Conservation (phyloP, 78 protist species). For the Chrysochromulina tobinii region DNA sequence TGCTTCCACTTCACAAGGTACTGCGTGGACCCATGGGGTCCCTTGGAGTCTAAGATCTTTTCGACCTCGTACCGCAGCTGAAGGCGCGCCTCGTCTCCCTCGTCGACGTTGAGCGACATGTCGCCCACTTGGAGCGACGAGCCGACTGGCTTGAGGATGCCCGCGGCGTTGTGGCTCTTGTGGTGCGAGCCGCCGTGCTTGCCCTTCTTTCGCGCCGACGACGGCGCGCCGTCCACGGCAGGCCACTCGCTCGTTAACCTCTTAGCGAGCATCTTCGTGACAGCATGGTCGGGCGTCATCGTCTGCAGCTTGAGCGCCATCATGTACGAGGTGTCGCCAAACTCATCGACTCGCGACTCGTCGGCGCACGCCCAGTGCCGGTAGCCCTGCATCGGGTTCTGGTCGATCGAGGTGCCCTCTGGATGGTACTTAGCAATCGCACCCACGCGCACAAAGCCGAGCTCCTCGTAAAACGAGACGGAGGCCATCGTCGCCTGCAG, state of each 20-base stretch:
- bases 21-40: not conserved
- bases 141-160: not conserved
- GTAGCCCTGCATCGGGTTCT: not conserved
- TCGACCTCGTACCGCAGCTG: not conserved
- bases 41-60: not conserved
- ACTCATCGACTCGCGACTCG: not conserved
- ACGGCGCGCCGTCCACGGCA: not conserved
- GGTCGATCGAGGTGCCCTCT: too few relatives aligned
- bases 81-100: not conserved
- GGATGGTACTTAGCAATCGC: not conserved
- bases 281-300: not conserved
- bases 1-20: not conserved
- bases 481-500: conserved; percentile 7
- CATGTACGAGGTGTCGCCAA: conserved; percentile 12
- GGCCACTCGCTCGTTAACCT: not conserved
- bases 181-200: not conserved
- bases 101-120: not conserved
- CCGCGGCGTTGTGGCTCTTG: not conserved
- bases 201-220: not conserved
- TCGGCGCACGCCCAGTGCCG: conserved; percentile 7
- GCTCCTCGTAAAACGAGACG: not conserved
- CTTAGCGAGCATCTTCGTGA: not conserved
- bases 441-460: conserved; percentile 15
- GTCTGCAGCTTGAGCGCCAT: not conserved
- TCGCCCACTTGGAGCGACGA: not conserved